Conservation (phyloP, 1,284 basidiomycete genomes). For the Heterobasidion irregulare region DNA sequence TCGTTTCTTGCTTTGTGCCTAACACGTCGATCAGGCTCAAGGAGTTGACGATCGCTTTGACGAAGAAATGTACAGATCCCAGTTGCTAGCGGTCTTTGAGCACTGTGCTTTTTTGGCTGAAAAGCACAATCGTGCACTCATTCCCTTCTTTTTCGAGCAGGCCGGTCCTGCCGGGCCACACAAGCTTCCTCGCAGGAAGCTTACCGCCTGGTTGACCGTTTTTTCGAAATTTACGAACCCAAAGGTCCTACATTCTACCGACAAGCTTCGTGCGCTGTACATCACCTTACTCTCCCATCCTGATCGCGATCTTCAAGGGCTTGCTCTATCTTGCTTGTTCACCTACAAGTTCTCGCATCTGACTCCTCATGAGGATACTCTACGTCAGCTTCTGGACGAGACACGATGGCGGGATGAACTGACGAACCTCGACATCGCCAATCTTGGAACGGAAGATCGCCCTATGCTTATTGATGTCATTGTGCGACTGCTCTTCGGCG, state of each 20-base stretch:
- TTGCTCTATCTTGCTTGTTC: conserved; percentile 75
- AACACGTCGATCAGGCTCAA: conserved; percentile 39
- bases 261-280: conserved; percentile 65
- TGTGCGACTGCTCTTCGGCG: conserved; percentile 80
- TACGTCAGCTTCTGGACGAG: conserved; percentile 76
- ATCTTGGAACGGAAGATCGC: conserved; percentile 59
- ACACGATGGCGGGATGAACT: conserved; percentile 88
- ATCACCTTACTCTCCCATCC: conserved; percentile 78
- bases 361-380: conserved; percentile 54
- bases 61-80: conserved; percentile 65
- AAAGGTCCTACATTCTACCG: conserved; percentile 72
- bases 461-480: conserved; percentile 66
- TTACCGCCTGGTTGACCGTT: conserved; percentile 75
- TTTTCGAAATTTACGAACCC: conserved; percentile 90
- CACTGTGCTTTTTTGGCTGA: conserved; percentile 68
- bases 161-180: conserved; percentile 30
- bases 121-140: conserved; percentile 75
- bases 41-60: conserved; percentile 65
- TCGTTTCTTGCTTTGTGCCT: background rate
- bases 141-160: conserved; percentile 72
- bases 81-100: conserved; percentile 65
- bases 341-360: conserved; percentile 79
- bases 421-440: conserved; percentile 59
- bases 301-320: conserved; percentile 71
- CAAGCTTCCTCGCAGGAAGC: conserved; percentile 45